Evolutionary conservation across 331 rosid genomes (phyloP).

Genomic region (Pyrus hybrid): DNA sequence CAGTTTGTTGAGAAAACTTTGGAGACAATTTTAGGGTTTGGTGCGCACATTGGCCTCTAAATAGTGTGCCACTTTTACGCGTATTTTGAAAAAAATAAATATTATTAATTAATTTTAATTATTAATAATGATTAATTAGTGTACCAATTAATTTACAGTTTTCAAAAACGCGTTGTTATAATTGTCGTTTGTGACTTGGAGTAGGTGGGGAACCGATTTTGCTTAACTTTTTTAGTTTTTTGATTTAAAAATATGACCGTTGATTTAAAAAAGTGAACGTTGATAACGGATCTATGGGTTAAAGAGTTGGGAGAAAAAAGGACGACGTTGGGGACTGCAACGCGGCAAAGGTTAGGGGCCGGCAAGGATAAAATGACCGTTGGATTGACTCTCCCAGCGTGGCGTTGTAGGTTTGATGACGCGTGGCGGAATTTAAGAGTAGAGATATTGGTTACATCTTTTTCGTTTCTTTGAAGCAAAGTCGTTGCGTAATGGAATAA

Average conservation of each 20-base stretch:
- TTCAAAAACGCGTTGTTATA: slow-evolving; percentile 35
- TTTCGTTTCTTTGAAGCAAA: too few species aligned
- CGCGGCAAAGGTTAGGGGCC: slow-evolving; percentile 6
- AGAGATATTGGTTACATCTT: too few species aligned
- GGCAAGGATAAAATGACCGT: slow-evolving; percentile 9
- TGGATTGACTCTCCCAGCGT: slow-evolving; percentile 28
- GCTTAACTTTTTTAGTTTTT: neutral
- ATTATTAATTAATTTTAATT: neutral
- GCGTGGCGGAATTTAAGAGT: neutral
- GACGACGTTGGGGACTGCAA: slow-evolving; percentile 25
- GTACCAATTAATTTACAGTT: neutral
- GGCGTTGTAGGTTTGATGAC: neutral
- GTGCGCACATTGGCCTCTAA: neutral
- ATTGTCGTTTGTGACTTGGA: slow-evolving; percentile 5
- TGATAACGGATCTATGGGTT: slow-evolving; percentile 36
- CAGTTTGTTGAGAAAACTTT: slow-evolving; percentile 8
- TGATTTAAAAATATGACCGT: slow-evolving; percentile 13
- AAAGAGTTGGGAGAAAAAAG: neutral
- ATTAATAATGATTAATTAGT: neutral
- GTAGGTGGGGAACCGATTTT: neutral
- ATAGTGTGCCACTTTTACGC: slow-evolving; percentile 20
- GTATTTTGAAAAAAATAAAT: slow-evolving; percentile 6
- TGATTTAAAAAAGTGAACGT: slow-evolving; percentile 27
- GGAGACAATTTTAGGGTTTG: slow-evolving; percentile 21
- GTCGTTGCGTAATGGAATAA: too few species aligned